Base-by-base conservation (phyloP, 495 filamentous ascomycete genomes). In the Neurospora sp. region DNA sequence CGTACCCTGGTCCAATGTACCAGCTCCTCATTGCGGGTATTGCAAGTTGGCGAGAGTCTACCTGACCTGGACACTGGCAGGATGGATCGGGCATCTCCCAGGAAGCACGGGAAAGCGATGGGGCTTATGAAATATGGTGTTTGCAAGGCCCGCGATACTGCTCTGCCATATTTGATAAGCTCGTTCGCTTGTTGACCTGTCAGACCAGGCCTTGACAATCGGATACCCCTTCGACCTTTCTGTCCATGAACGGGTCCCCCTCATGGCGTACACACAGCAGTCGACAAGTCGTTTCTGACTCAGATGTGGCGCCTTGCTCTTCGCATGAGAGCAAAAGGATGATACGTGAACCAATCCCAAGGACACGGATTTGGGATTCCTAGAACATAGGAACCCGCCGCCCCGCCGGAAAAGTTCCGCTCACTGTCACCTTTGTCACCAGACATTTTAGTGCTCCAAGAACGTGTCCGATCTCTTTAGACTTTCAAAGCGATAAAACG, bases 361-460 rank as follows among this genome's bases (percentile, higher is more conserved):
- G 76, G 79, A 81, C 80, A 78, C 75, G 80, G 78, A 75, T 74
- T 76, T 81, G 78, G 79, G 78, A 80, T 76, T 69, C 69, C 73
- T 74, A 53, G 71, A 72, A 79, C 61, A 69, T 71, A 74, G 73
- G 71, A 74, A 75, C 76, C 48, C 48, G 48, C 48, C 73, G 78
- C 74, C 75, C 80, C 76, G 76, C 76, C 75, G 69, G 76, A 59
- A 70, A 69, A 70, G 74, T 77, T 73, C 77, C 74, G 77, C 73
- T 71, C 70, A 59, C 73, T 72, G 72, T 74, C 70, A 73, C 65
- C 39, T 71, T 74, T 74, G 48, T 59, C 20, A 7, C 11, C 27
- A 59, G 48, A 59, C 48, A 65, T 65, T 35, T 18, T 65, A 9
- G 53, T 65, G 14, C 53, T 65, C 53, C 53, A 18, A 65, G 27